Percentiles rank a stretch among this genome's conserved stretches.
These are phyloP conservation scores for Paraleonurus japonicus DNA, from an alignment of 257 asterid species.

Conservation along the genomic window DNA sequence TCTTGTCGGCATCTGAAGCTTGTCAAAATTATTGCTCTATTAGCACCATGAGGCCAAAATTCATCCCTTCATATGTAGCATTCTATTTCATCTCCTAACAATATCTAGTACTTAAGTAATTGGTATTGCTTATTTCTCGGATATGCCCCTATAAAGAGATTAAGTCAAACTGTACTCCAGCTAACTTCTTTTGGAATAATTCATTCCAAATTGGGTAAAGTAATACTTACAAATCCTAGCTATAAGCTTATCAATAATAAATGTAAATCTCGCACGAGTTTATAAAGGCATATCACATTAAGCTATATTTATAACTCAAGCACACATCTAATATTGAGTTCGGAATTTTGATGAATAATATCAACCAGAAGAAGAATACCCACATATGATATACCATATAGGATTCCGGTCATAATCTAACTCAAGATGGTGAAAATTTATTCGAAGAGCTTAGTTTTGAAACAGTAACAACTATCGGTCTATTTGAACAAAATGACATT, in stretches of 20 bases:
- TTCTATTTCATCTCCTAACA: background rate
- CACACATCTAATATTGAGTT: background rate
- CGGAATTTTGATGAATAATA: background rate
- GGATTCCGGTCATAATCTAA: conserved; percentile 3
- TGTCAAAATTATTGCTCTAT: background rate
- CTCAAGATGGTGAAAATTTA: background rate
- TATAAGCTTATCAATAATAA: background rate
- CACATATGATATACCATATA: background rate
- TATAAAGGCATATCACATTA: background rate
- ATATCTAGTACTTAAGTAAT: background rate
- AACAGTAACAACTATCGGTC: background rate
- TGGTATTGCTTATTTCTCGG: background rate
- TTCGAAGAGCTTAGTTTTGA: background rate
- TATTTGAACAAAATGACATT: background rate
- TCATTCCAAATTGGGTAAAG: background rate
- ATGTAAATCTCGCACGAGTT: background rate
- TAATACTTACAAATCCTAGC: conserved; percentile 3
- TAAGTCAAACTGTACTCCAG: background rate
- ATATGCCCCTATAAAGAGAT: background rate
- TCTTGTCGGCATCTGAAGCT: background rate
- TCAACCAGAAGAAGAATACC: conserved; percentile 2
- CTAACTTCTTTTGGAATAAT: conserved; percentile 5
- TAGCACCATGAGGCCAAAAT: background rate
- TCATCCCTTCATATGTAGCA: background rate
- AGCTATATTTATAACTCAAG: conserved; percentile 1